Conservation (phyloP, 768 basidiomycete genomes). For the Lactarius vividus region DNA sequence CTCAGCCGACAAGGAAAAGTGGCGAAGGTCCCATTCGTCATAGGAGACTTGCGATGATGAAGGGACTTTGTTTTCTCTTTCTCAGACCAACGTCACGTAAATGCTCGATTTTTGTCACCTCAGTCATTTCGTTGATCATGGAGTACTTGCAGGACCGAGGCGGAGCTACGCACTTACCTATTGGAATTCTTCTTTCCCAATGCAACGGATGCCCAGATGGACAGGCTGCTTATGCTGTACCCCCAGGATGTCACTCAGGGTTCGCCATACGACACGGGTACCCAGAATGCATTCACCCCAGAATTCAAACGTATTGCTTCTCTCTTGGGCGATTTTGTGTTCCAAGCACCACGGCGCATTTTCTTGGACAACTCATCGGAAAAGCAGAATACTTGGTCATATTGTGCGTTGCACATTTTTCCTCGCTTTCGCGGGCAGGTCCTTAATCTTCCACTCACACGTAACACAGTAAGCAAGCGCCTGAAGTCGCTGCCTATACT, state of each 20-base stretch:
- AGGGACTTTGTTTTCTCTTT: constrained; percentile 29
- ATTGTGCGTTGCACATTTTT: constrained; percentile 32
- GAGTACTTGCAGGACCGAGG: constrained; percentile 23
- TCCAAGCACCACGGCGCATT: constrained; percentile 38
- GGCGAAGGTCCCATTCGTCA: constrained; percentile 30
- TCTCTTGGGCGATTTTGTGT: constrained; percentile 38
- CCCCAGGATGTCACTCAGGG: constrained; percentile 28
- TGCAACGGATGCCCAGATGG: constrained; percentile 17
- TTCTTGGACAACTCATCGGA: constrained; percentile 35
- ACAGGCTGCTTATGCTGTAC: constrained; percentile 18
- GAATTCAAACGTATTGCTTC: constrained; percentile 43
- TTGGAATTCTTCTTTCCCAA: constrained; percentile 7
- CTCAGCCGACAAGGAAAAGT: constrained; percentile 37
- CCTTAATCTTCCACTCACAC: neutral
- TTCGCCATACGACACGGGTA: constrained; percentile 33
- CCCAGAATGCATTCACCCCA: constrained; percentile 32
- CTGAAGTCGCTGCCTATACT: constrained; percentile 32
- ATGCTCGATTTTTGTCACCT: neutral
- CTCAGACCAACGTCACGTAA: constrained; percentile 32
- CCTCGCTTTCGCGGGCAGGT: neutral
- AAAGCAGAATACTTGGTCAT: constrained; percentile 37
- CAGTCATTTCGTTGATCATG: neutral
- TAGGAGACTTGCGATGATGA: constrained; percentile 35
- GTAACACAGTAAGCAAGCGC: constrained; percentile 35
- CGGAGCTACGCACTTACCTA: constrained; percentile 22